Percentiles rank a stretch among this genome's conserved stretches.
Evolutionary conservation across 163 green algal genomes (phyloP).

Genomic region (Scenedesmus sp.): DNA sequence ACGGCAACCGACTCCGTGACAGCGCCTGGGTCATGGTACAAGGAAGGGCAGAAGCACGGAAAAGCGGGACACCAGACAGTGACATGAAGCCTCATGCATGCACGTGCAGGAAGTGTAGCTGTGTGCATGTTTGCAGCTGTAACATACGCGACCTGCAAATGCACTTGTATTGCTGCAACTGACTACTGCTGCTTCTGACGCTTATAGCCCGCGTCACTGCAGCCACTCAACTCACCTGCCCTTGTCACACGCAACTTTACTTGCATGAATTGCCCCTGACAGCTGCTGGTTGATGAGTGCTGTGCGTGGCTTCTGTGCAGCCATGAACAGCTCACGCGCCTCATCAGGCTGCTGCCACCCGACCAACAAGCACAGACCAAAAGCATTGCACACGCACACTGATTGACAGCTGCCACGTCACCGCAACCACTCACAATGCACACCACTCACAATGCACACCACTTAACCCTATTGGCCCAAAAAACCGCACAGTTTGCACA

Average conservation of each 20-base stretch:
- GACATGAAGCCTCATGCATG: too few relatives aligned
- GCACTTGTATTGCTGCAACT: not conserved
- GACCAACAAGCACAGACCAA: too few relatives aligned
- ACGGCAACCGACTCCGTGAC: not conserved
- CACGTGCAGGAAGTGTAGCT: too few relatives aligned
- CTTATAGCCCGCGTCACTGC: too few relatives aligned
- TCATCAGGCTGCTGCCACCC: slow-evolving; percentile 42
- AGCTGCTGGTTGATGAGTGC: slow-evolving; percentile 86
- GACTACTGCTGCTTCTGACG: not conserved
- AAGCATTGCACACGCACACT: too few relatives aligned
- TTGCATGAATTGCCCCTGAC: slow-evolving; percentile 54
- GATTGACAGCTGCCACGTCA: too few relatives aligned
- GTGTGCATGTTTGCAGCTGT: too few relatives aligned
- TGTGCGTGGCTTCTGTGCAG: slow-evolving; percentile 33
- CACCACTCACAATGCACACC: not conserved
- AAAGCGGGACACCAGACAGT: too few relatives aligned
- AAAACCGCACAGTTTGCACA: not conserved
- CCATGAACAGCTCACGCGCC: slow-evolving; percentile 55
- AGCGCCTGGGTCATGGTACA: not conserved
- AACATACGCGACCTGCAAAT: too few relatives aligned
- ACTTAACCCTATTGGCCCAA: not conserved
- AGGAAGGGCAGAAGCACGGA: too few relatives aligned
- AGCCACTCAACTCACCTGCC: not conserved
- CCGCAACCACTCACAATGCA: too few relatives aligned
- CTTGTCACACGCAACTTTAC: not conserved